Evolutionary conservation across 176 grass and related monocot genomes (phyloP), one percentile per base, ranked within the genome.

Genomic region (Bonia amplexicaulis): DNA sequence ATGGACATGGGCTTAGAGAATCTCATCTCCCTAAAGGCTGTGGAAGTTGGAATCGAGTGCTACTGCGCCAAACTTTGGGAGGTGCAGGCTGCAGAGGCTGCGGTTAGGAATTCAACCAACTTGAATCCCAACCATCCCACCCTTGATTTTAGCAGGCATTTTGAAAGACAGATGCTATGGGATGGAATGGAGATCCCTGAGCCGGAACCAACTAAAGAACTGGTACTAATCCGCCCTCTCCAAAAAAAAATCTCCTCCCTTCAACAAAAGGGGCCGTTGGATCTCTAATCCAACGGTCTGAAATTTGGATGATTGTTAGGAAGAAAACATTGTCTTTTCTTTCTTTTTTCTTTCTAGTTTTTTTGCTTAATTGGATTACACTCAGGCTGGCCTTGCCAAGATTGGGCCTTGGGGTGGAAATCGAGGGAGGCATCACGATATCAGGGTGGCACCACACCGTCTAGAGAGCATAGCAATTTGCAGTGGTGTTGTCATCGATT

Each of bases 1-100:
- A 2, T 70, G 12, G 66, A 37, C 35, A 37, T 37, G 35, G 35
- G 79, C 14, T 71, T 44, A 7, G 68, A 82, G 25, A 82, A 83
- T 35, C 68, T 73, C 4, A 61, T 40, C 53, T 72, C 53, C 51
- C 80, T 82, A 10, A 14, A 35, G 53, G 9, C 3, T 46, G 37
- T 82, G 4, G 15, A 46, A 1, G 0, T 61, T 59, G 53, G 3
- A 20, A 59, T 60, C 6, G 52, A 61, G 16, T 82, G 53, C 5
- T 23, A 3, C 1, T 31, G 0, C 20, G n/a, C 80, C 3, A 9
- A 2, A 7, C 10, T 2, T 5, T 61, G n/a, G 16, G 69, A 73
- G 6, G 69, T 83, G 6, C 1, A 37, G 12, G 11, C 10, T 48
- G 26, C 41, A n/a, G 69, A 73, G 19, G 54, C 10, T 69, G 79